Evolutionary conservation across 495 filamentous ascomycete genomes (phyloP).

Genomic region (Choiromyces venosus): DNA sequence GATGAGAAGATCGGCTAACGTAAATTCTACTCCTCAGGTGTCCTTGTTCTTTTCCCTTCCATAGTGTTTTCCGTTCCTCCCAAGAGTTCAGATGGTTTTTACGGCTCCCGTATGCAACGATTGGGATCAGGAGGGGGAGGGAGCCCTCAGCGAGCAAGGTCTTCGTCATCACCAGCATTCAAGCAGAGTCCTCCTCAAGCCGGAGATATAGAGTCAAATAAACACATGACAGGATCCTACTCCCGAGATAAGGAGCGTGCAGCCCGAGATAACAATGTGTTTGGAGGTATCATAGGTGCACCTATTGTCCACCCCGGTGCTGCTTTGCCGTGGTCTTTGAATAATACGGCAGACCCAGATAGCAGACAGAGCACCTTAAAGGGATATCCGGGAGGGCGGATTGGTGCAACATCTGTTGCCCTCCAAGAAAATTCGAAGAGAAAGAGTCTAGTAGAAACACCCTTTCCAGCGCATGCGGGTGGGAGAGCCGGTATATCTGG

Average conservation of each 20-base stretch:
- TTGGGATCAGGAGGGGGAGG: conserved; percentile 7
- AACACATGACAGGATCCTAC: conserved; percentile 10
- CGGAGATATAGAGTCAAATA: conserved; percentile 31
- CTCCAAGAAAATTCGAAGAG: conserved; percentile 5
- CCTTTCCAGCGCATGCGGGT: conserved; percentile 18
- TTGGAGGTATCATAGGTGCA: conserved; percentile 29
- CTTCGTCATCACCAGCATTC: conserved; percentile 19
- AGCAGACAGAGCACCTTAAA: conserved; percentile 15
- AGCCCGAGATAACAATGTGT: conserved; percentile 27
- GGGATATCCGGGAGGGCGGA: not conserved
- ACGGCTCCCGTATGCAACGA: conserved; percentile 8
- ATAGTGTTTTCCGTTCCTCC: conserved; percentile 23
- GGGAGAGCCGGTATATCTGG: conserved; percentile 33
- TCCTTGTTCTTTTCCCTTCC: conserved; percentile 28
- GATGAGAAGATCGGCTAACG: not conserved
- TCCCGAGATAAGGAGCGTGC: conserved; percentile 11
- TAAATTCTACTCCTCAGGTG: conserved; percentile 5
- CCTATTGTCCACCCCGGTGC: conserved; percentile 37
- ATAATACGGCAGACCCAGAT: not conserved
- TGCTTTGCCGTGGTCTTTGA: conserved; percentile 28
- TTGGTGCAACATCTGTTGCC: not conserved
- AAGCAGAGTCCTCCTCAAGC: conserved; percentile 6
- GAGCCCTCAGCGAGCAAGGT: conserved; percentile 8
- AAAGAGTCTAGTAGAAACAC: conserved; percentile 23
- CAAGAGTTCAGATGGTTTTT: conserved; percentile 10